Evolutionary conservation across 2,329 filamentous ascomycete genomes (phyloP).

Genomic region (Rugonectria rugulosa): DNA sequence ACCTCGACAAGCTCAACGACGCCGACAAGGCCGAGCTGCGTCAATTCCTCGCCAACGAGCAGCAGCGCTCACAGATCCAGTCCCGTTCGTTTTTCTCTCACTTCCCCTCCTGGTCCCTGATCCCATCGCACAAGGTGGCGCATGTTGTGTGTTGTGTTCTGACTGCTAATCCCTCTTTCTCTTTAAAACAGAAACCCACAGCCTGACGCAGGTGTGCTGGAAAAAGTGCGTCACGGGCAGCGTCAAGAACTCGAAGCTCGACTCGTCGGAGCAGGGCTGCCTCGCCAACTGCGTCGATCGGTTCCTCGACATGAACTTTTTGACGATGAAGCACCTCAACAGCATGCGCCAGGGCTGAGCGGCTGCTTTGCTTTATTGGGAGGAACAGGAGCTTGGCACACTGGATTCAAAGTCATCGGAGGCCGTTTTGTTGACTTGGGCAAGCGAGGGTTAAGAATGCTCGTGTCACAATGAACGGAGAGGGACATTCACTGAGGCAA

Average conservation of each 20-base stretch:
- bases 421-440: no score
- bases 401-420: no score
- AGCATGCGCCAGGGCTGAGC: no score
- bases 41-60: slow-evolving; percentile 84
- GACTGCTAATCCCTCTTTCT: no score
- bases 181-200: slow-evolving; percentile 65
- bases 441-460: no score
- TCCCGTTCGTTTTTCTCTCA: slow-evolving; percentile 59
- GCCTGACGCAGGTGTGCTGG: slow-evolving; percentile 81
- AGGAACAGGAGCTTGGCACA: no score
- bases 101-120: not conserved
- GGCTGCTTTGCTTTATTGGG: no score
- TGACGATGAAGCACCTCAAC: slow-evolving; percentile 87
- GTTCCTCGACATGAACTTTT: slow-evolving; percentile 87
- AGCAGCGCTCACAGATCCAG: slow-evolving; percentile 78
- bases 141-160: no score
- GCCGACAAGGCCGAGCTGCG: slow-evolving; percentile 88
- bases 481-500: no score
- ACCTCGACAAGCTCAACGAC: slow-evolving; percentile 78
- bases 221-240: slow-evolving; percentile 86
- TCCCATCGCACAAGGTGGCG: not conserved
- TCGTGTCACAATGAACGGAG: no score
- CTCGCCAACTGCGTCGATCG: slow-evolving; percentile 92
- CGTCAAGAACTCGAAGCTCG: slow-evolving; percentile 76
- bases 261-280: slow-evolving; percentile 81